Percentiles rank a stretch among this genome's conserved stretches.
These are phyloP conservation scores for Coemansia sp. DNA, from an alignment of 192 early-diverging fungal species.

Conservation along the genomic window DNA sequence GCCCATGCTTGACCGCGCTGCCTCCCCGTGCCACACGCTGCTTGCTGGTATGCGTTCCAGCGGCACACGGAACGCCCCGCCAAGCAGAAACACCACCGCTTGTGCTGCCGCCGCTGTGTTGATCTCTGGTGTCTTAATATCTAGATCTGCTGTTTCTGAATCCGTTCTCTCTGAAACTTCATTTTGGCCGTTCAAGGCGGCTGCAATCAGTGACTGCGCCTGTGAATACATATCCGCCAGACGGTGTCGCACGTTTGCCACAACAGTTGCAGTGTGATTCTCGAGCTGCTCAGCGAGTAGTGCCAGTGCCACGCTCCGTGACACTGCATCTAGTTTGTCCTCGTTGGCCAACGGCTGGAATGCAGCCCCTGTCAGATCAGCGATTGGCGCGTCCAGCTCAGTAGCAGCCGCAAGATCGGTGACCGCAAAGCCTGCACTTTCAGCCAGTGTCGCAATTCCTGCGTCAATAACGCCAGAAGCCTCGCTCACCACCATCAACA, in stretches of 20 bases:
- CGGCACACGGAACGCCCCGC: constrained; percentile 22
- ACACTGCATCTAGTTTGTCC: constrained; percentile 26
- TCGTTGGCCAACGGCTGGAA: constrained; percentile 28
- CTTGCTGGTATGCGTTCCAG: constrained; percentile 22
- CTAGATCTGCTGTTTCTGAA: neutral
- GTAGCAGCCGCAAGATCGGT: neutral
- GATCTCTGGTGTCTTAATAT: neutral
- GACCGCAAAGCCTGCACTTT: neutral
- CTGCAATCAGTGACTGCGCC: constrained; percentile 4
- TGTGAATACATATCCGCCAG: neutral
- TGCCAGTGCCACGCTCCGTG: constrained; percentile 16
- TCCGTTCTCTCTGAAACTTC: neutral
- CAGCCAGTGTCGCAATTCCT: constrained; percentile 3
- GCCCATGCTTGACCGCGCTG: constrained; percentile 42
- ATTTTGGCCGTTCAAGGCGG: neutral
- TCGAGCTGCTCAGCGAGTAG: constrained; percentile 20
- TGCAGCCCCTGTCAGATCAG: constrained; percentile 5
- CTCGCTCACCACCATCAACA: constrained; percentile 3
- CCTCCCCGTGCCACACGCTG: constrained; percentile 22
- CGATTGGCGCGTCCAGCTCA: neutral
- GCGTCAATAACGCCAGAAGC: neutral
- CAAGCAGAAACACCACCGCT: constrained; percentile 21
- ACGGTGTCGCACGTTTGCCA: neutral
- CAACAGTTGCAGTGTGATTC: constrained; percentile 9
- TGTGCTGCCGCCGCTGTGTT: neutral